Percentiles rank a stretch among this genome's conserved stretches.
Conservation (phyloP, 2,329 filamentous ascomycete genomes). For the Microdochium nivale region DNA sequence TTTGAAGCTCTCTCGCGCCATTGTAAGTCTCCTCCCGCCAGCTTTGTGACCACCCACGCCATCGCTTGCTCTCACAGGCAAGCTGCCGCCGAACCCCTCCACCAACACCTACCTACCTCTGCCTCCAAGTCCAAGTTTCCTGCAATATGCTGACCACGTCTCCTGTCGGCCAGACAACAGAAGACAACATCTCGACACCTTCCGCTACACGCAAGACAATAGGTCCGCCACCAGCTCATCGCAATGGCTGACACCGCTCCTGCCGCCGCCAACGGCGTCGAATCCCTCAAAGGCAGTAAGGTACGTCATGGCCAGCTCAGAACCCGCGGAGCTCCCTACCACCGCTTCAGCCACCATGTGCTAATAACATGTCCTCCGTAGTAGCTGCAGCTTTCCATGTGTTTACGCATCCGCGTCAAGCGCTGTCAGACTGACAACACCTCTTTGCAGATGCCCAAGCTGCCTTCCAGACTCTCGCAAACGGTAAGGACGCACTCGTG, state of each 20-base stretch:
- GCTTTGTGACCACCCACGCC: no score
- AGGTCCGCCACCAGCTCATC: constrained; percentile 10
- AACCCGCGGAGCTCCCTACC: constrained; percentile 1
- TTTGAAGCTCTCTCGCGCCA: no score
- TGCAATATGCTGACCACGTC: background rate
- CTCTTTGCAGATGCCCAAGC: constrained; percentile 33
- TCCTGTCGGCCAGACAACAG: background rate
- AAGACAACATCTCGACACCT: background rate
- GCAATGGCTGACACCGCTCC: constrained; percentile 34
- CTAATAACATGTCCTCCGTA: constrained; percentile 1
- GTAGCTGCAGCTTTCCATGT: constrained; percentile 5
- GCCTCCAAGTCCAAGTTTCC: background rate
- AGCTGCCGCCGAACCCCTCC: no score
- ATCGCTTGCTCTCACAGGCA: no score
- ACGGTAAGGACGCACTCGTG: constrained; percentile 27
- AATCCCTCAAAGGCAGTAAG: constrained; percentile 45
- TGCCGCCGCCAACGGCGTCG: constrained; percentile 33
- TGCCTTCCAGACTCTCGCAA: constrained; percentile 38
- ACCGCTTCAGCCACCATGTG: constrained; percentile 5
- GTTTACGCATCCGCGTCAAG: constrained; percentile 8
- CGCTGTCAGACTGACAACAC: constrained; percentile 21
- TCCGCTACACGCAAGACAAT: constrained; percentile 7
- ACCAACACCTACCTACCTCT: no score
- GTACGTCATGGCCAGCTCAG: constrained; percentile 23
- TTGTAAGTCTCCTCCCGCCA: no score